Evolutionary conservation across 495 filamentous ascomycete genomes (phyloP).

Genomic region (Cetradonia linearis): DNA sequence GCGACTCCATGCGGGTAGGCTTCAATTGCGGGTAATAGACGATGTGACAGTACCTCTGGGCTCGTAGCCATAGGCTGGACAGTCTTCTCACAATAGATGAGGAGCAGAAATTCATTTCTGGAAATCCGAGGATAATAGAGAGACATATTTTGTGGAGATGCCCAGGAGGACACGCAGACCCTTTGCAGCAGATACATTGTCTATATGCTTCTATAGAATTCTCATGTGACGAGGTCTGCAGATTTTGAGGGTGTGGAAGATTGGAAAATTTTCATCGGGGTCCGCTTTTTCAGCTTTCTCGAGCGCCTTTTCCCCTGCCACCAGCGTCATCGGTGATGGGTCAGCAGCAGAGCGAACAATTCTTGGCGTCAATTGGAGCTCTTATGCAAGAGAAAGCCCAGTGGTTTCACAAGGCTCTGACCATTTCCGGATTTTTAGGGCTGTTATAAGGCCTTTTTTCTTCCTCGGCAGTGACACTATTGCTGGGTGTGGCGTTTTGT

Average conservation of each 20-base stretch:
- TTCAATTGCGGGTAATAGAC: no score
- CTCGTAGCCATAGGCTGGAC: not conserved
- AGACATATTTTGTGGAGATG: not conserved
- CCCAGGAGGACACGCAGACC: not conserved
- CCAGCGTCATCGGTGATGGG: not conserved
- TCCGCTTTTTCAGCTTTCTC: not conserved
- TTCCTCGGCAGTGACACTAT: not conserved
- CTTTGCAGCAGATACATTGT: not conserved
- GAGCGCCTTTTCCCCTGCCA: not conserved
- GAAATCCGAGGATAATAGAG: not conserved
- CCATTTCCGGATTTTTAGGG: not conserved
- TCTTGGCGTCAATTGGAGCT: not conserved
- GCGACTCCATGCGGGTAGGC: not conserved
- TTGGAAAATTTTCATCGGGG: no score
- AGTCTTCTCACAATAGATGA: not conserved
- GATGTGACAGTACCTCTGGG: not conserved
- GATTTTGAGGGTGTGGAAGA: not conserved
- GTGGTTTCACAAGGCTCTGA: not conserved
- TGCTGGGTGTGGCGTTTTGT: no score
- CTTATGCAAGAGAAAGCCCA: not conserved
- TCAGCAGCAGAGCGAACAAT: not conserved
- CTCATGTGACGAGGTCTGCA: not conserved
- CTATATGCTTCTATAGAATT: not conserved
- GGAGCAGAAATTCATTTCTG: not conserved
- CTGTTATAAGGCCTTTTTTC: not conserved